A percentile compares a stretch with the other conserved stretches of the same genome.
Evolutionary conservation across 768 basidiomycete species (phyloP).

Genomic region (Hericium erinaceus): DNA sequence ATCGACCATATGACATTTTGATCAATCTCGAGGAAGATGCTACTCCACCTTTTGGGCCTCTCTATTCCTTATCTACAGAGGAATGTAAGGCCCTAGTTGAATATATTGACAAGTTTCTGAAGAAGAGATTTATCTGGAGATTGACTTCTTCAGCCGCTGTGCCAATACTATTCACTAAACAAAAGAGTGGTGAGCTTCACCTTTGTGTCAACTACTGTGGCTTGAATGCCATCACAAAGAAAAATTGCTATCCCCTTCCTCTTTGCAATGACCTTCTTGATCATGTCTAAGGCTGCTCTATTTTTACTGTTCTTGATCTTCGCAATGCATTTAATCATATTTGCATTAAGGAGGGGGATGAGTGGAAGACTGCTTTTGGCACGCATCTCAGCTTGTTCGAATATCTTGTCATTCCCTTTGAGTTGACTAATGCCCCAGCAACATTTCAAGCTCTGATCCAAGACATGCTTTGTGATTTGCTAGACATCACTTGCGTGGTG

Average conservation of each 20-base stretch:
- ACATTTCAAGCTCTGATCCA: slow-evolving; percentile 21
- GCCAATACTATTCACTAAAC: slow-evolving; percentile 23
- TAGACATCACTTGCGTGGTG: background rate
- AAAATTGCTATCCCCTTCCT: slow-evolving; percentile 25
- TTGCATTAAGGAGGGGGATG: slow-evolving; percentile 20
- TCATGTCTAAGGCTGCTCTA: slow-evolving; percentile 14
- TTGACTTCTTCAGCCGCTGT: slow-evolving; percentile 15
- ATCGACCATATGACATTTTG: slow-evolving; percentile 12
- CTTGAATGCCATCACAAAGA: slow-evolving; percentile 27
- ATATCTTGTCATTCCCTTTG: slow-evolving; percentile 22
- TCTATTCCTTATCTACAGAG: slow-evolving; percentile 11
- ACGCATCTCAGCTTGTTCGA: slow-evolving; percentile 5
- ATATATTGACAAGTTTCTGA: slow-evolving; percentile 17
- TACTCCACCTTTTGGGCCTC: slow-evolving; percentile 6
- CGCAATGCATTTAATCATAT: slow-evolving; percentile 26
- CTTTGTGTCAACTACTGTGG: slow-evolving; percentile 19
- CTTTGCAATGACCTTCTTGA: slow-evolving; percentile 21
- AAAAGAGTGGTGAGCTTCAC: slow-evolving; percentile 21
- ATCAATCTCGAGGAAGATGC: slow-evolving; percentile 10
- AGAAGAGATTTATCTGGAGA: slow-evolving; percentile 13
- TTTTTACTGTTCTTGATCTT: slow-evolving; percentile 24
- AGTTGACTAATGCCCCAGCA: slow-evolving; percentile 19
- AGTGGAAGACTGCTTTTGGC: slow-evolving; percentile 23
- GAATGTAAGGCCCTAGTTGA: slow-evolving; percentile 10
- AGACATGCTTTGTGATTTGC: background rate